These are phyloP conservation scores for Papiliotrema nemorosa DNA, from an alignment of 1,284 basidiomycete species.

Conservation along the genomic window DNA sequence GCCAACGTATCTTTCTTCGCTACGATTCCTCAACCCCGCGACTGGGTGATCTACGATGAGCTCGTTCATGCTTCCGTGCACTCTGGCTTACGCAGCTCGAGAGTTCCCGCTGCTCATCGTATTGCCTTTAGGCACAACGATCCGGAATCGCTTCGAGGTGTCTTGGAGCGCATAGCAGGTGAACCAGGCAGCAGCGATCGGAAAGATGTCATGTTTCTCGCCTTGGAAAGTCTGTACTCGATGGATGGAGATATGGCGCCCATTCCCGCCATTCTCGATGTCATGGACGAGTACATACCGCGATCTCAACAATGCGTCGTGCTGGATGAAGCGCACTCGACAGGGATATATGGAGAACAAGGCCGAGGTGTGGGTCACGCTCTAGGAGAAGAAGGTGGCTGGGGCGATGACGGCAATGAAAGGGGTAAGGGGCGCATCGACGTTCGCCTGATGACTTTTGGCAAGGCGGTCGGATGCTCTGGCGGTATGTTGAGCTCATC, in stretches of 20 bases:
- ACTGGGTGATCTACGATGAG: slow-evolving; percentile 79
- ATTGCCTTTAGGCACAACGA: slow-evolving; percentile 72
- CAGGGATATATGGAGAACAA: slow-evolving; percentile 62
- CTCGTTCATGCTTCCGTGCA: slow-evolving; percentile 90
- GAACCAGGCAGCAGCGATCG: neutral
- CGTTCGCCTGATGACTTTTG: slow-evolving; percentile 59
- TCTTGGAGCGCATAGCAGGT: slow-evolving; percentile 19
- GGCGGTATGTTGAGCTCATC: slow-evolving; percentile 62
- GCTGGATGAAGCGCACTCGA: slow-evolving; percentile 81
- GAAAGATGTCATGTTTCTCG: slow-evolving; percentile 52
- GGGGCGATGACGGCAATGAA: slow-evolving; percentile 53
- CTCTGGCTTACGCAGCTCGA: slow-evolving; percentile 75
- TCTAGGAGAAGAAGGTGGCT: slow-evolving; percentile 27
- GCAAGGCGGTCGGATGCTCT: slow-evolving; percentile 66
- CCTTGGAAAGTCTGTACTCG: slow-evolving; percentile 84
- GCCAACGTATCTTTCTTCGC: slow-evolving; percentile 89
- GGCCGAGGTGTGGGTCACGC: slow-evolving; percentile 59
- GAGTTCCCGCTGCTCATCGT: slow-evolving; percentile 50
- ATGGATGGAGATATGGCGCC: slow-evolving; percentile 94
- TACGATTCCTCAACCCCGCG: slow-evolving; percentile 71
- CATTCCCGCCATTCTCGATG: slow-evolving; percentile 59
- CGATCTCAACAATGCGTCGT: slow-evolving; percentile 53
- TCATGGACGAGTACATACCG: slow-evolving; percentile 52
- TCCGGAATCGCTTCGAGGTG: slow-evolving; percentile 39
- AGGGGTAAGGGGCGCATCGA: slow-evolving; percentile 46